Evolutionary conservation across 768 basidiomycete genomes (phyloP).

Genomic region (Boletus pseudo-olivaceus): DNA sequence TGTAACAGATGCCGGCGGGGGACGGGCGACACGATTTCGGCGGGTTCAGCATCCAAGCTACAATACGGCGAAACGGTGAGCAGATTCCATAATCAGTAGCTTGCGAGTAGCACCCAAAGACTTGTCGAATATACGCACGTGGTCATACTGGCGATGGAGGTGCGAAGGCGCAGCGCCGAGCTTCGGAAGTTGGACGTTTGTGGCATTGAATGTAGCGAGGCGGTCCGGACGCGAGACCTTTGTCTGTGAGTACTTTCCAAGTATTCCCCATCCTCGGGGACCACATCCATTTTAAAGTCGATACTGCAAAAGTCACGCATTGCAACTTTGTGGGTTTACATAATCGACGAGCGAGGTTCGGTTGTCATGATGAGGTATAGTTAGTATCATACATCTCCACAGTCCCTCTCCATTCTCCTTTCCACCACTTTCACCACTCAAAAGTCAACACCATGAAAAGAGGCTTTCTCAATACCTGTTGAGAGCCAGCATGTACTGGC

Average conservation of each 20-base stretch:
- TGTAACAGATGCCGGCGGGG: conserved; percentile 68
- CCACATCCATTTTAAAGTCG: conserved; percentile 16
- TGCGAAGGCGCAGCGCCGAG: conserved; percentile 16
- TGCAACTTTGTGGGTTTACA: neutral
- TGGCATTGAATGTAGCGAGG: conserved; percentile 15
- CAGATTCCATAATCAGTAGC: neutral
- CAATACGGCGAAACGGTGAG: neutral
- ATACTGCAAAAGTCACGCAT: neutral
- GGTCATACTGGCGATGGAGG: conserved; percentile 12
- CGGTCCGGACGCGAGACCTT: conserved; percentile 5
- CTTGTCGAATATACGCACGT: conserved; percentile 8
- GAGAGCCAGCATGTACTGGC: too few relatives aligned
- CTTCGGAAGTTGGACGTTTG: conserved; percentile 5
- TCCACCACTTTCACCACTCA: neutral
- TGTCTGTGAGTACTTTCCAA: neutral
- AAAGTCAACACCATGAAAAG: conserved; percentile 13
- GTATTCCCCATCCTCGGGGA: conserved; percentile 10
- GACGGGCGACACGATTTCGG: conserved; percentile 58
- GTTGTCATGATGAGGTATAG: too few relatives aligned
- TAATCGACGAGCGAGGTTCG: too few relatives aligned
- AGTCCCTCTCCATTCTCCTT: too few relatives aligned
- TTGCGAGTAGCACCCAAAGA: neutral
- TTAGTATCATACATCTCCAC: too few relatives aligned
- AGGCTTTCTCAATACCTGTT: conserved; percentile 19
- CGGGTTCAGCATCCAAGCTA: conserved; percentile 28